Evolutionary conservation across 345 rosid genomes (phyloP), one percentile per base, ranked within the genome.

Genomic region (Brassica rapa): DNA sequence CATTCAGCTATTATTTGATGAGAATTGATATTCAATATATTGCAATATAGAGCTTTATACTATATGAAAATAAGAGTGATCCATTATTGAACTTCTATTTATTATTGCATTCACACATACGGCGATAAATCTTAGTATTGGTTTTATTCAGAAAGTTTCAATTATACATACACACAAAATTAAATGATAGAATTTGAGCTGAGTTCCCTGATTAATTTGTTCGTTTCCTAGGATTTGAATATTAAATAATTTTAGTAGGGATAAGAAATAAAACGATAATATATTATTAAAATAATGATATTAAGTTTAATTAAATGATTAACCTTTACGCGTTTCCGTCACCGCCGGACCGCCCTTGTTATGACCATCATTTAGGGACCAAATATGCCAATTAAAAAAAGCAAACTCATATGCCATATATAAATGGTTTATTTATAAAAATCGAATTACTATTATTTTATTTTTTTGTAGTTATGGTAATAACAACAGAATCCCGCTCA

Each of bases 321-420:
- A 69, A 66, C 51, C 75, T 74, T 73, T 73, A 79, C 82, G 82
- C 82, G 82, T 79, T 79, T 73, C 68, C 39, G 66, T 73, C 82
- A 79, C 82, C 82, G 82, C 59, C 82, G 78, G 21, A 73, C 82
- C 79, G 79, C 33, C 82, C 79, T 62, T 73, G 74, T 73, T 68
- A 29, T 60, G 43, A 72, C 72, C 68, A 59, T 72, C 29, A 8
- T 78, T 57, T 59, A 19, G 39, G 72, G 72, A 72, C 77, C 62
- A 56, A 78, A 77, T 55, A 77, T 35, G 65, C 0, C 71, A 53
- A 71, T 39, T 70, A 53, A 53, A 63, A 43, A 11, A 53, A 62
- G 10, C 21, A 62, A 23, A 10, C 75, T 35, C 16, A 35, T 37
- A 71, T 77, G 46, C 21, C 70, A 49, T 27, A 27, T 27, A 27